Evolutionary conservation across 768 basidiomycete genomes (phyloP), one percentile per base, ranked within the genome.

Genomic region (Tylopilus felleus): DNA sequence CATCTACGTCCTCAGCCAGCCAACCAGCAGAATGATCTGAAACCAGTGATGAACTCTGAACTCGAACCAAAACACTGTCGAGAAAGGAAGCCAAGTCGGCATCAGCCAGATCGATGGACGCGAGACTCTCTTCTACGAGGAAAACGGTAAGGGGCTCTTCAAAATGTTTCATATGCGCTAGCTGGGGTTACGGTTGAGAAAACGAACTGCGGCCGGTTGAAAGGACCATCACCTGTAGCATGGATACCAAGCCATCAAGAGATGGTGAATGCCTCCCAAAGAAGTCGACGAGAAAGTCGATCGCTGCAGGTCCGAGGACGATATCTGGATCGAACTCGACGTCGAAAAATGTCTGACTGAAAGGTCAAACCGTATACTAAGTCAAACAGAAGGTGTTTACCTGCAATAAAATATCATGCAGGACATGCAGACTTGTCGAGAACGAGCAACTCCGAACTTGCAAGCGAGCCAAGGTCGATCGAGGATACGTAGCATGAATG

Each of bases 101-200:
- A 17, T 63, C 49, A 21, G 52, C 44, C 25, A 73, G 53, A 17
- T 51, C 25, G 19, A 25, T 23, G 46, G 51, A 59, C 12, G 43
- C 17, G 9, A 60, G 28, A 21, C 3, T 43, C 39, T 50, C 52
- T 10, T 59, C 62, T 47, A 60, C 5, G 33, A 62, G 50, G 51
- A 69, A 41, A 8, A 77, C 46, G 4, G 79, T 74, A 14, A 88
- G 66, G 0, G 84, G 82, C 23, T 88, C 81, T 25, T 77, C 76
- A 58, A 88, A 89, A 65, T 92, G 89, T 56, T 86, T 86, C 66
- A 90, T 67, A 62, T 89, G 75, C 0, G 75, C 74, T 3, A 90
- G 71, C 86, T 90, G 23, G 13, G 19, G 57, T 14, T 40, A 46
- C 14, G 41, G 9, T 17, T 49, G 29, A 57, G 51, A 46, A 40